Evolutionary conservation across 1,139 yeast genomes (phyloP), one percentile per base, ranked within the genome.

Genomic region (Scheffersomyces titani): DNA sequence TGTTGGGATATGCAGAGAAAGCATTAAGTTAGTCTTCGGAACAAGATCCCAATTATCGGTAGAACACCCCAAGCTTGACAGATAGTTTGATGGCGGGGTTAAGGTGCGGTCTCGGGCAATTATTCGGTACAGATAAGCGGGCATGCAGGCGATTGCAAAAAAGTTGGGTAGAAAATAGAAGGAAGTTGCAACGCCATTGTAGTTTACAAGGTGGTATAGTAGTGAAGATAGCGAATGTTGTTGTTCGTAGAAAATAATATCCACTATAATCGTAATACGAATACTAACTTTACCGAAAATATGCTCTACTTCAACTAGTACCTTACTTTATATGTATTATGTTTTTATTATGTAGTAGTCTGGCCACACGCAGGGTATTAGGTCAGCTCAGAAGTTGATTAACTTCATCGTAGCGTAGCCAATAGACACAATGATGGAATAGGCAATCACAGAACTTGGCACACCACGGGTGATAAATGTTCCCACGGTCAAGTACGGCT

Each of bases 391-490:
- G 61, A 80, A 80, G 55, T 77, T 72, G 49, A 80, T 77, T 48
- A 79, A 61, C 54, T 77, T 77, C 90, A 88, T 86, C 40, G 86
- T 85, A 61, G 87, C 87, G 65, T 82, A 88, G 19, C 93, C 93
- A 40, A 88, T 74, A 4, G 90, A 84, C 50, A 87, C 83, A 56
- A 86, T 79, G 50, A 85, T 76, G 3, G 75, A 66, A 65, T 84
- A 87, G 1, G 87, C 86, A 53, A 86, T 73, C 13, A 87, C 65
- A 4, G 89, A 84, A 54, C 86, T 80, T 6, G 92, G 90, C 6
- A 87, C 87, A 70, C 93, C 93, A 68, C 92, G 80, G 3, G 88
- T 85, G 53, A 88, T 84, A 63, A 88, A 88, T 0, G 88, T 84
- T 50, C 81, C 76, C 44, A 87, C 89, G n/a, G 83, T 81, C 65